phyloP scores from a whole-genome alignment of 768 basidiomycete species.

The Pulveroboletus sp. region DNA sequence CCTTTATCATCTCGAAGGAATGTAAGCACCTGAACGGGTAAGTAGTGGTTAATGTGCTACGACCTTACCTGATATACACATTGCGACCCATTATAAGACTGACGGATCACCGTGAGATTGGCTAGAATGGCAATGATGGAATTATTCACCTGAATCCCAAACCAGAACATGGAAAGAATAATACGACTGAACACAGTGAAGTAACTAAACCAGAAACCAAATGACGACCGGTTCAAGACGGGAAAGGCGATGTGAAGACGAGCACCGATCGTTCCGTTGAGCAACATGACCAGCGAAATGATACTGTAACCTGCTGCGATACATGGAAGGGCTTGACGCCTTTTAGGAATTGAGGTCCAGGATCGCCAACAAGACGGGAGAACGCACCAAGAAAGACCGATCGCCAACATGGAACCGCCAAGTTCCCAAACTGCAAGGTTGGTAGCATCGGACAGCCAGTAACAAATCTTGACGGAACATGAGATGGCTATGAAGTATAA shows the following conservation, averaged over 20 bases:
- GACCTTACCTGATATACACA: constrained; percentile 56
- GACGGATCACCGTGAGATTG: not conserved
- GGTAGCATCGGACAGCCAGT: constrained; percentile 27
- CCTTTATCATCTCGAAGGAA: constrained; percentile 57
- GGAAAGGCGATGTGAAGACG: constrained; percentile 72
- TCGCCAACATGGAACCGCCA: constrained; percentile 68
- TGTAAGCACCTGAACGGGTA: not conserved
- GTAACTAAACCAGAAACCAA: constrained; percentile 88
- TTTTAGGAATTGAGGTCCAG: constrained; percentile 17
- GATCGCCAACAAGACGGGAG: not conserved
- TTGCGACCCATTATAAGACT: constrained; percentile 63
- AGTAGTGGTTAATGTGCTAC: not conserved
- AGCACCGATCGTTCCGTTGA: constrained; percentile 77
- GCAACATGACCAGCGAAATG: constrained; percentile 66
- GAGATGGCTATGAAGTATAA: constrained; percentile 18
- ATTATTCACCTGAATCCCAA: constrained; percentile 57
- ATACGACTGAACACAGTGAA: constrained; percentile 77
- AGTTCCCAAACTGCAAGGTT: constrained; percentile 45
- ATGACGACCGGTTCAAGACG: constrained; percentile 77
- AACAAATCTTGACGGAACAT: constrained; percentile 20
- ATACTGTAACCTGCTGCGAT: constrained; percentile 71
- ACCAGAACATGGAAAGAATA: constrained; percentile 79
- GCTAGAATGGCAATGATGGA: not conserved
- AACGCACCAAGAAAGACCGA: constrained; percentile 63
- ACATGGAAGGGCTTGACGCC: constrained; percentile 62